A percentile compares a stretch with the other conserved stretches of the same genome.
Conservation (phyloP, 805 yeast genomes). For the Candida glaebosa region DNA sequence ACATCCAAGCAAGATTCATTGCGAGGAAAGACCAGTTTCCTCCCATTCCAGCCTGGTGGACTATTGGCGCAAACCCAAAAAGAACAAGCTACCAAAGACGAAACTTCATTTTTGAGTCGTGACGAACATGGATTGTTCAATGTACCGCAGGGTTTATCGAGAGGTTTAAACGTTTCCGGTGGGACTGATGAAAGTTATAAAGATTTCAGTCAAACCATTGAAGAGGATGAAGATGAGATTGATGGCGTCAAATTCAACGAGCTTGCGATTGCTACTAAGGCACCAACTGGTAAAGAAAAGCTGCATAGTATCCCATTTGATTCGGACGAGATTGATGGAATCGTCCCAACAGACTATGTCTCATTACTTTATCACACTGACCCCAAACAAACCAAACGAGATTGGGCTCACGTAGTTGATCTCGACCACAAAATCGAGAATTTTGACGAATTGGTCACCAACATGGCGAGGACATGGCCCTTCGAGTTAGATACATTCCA, state of each 20-base stretch:
- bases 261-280: background rate
- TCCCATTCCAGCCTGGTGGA: slow-evolving; percentile 96
- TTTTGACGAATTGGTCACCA: slow-evolving; percentile 84
- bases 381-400: slow-evolving; percentile 26
- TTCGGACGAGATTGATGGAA: slow-evolving; percentile 45
- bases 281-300: background rate
- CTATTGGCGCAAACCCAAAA: slow-evolving; percentile 22
- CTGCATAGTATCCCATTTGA: slow-evolving; percentile 22
- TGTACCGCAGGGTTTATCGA: slow-evolving; percentile 72
- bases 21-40: slow-evolving; percentile 64
- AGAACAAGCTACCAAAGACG: slow-evolving; percentile 22
- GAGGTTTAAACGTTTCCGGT: slow-evolving; percentile 55
- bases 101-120: slow-evolving; percentile 49
- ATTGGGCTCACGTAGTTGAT: slow-evolving; percentile 97
- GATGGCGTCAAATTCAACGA: background rate
- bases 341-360: slow-evolving; percentile 33
- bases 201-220: slow-evolving; percentile 13
- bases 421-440: slow-evolving; percentile 78
- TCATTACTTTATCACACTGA: slow-evolving; percentile 9
- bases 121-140: slow-evolving; percentile 74
- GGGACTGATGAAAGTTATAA: slow-evolving; percentile 10
- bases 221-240: slow-evolving; percentile 7
- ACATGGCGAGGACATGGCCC: slow-evolving; percentile 93
- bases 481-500: slow-evolving; percentile 93
- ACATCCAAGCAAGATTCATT: slow-evolving; percentile 59